Evolutionary conservation across 148 eudicot genomes (phyloP).

Genomic region (Bassia scoparia): DNA sequence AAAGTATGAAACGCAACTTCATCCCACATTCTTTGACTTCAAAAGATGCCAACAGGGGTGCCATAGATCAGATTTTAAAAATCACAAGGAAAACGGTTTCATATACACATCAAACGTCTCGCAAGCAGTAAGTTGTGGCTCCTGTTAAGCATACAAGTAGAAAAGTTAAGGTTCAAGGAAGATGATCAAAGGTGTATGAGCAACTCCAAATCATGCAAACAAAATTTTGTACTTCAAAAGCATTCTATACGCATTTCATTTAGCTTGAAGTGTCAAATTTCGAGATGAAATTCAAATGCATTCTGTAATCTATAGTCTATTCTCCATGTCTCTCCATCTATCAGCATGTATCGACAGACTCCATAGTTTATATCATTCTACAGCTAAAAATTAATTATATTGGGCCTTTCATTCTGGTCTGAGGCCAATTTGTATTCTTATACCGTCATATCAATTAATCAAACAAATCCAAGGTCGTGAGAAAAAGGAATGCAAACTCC

Average conservation of each 20-base stretch:
- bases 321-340: too few species aligned
- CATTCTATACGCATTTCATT: background rate
- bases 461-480: background rate
- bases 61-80: background rate
- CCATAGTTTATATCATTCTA: background rate
- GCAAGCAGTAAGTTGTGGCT: slow-evolving; percentile 81
- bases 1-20: background rate
- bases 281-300: too few species aligned
- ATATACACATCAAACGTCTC: slow-evolving; percentile 73
- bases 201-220: background rate
- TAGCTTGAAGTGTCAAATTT: background rate
- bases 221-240: background rate
- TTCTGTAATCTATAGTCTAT: too few species aligned
- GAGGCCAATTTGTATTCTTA: background rate
- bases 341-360: too few species aligned
- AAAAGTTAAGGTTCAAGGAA: background rate
- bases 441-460: background rate
- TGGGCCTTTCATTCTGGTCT: background rate
- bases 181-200: slow-evolving; percentile 3
- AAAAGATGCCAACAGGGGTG: background rate
- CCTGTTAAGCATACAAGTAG: slow-evolving; percentile 41
- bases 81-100: slow-evolving; percentile 74
- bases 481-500: background rate
- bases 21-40: background rate
- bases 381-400: too few species aligned